Evolutionary conservation across 352 stramenopile species (phyloP).

Genomic region (Pythium oligandrum): DNA sequence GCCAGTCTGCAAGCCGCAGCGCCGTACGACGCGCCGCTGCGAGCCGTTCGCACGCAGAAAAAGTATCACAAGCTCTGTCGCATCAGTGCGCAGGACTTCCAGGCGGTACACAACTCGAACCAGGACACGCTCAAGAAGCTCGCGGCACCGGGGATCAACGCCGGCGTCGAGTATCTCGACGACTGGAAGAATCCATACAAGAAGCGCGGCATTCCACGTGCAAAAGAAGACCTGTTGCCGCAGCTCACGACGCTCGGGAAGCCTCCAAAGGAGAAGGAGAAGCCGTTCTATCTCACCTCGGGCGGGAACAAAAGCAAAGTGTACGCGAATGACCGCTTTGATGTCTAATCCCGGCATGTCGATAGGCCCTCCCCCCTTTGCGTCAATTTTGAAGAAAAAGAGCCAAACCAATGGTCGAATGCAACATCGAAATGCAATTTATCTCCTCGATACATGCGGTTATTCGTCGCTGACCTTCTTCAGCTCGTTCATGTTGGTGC

Average conservation of each 20-base stretch:
- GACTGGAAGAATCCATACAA: conserved; percentile 69
- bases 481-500: conserved; percentile 84
- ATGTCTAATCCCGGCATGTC: conserved; percentile 27
- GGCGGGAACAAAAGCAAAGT: conserved; percentile 67
- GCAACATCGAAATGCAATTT: too few relatives aligned
- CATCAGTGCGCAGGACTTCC: conserved; percentile 40
- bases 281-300: conserved; percentile 52
- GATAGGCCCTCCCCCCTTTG: too few relatives aligned
- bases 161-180: conserved; percentile 51
- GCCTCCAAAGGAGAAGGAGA: conserved; percentile 27
- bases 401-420: too few relatives aligned
- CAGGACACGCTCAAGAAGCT: conserved; percentile 31
- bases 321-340: conserved; percentile 58
- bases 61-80: conserved; percentile 57
- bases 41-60: conserved; percentile 44
- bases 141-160: conserved; percentile 45
- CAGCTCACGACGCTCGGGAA: conserved; percentile 39
- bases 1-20: conserved; percentile 36
- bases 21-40: conserved; percentile 35
- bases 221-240: conserved; percentile 43
- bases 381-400: too few relatives aligned
- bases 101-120: conserved; percentile 40
- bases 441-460: background rate
- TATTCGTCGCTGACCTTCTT: conserved; percentile 83
- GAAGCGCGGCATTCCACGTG: conserved; percentile 46